Base-by-base conservation (phyloP, 306 rosid genomes). In the Myrica gale region DNA sequence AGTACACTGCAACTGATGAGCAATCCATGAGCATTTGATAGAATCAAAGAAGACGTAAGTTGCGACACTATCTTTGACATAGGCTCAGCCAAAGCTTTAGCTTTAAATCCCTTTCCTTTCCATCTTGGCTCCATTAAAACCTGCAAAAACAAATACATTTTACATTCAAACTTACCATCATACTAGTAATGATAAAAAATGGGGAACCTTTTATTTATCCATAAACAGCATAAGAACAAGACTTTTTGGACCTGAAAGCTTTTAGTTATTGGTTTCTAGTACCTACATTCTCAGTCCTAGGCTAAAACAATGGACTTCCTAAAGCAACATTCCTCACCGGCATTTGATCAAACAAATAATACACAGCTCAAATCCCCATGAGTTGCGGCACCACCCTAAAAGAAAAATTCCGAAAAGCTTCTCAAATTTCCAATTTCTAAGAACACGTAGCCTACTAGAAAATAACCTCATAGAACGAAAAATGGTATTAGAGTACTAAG, bases 101-200 rank as follows among this genome's bases (percentile, higher is more conserved):
- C 90, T 74, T 89, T 92, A 52, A 90, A 83, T 41, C 82, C 88
- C 32, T 89, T 89, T 72, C 90, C 98, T 84, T 92, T 92, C 98
- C 98, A 90, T 86, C 96, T 86, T 5, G 91, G 89, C 37, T 82
- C 88, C 92, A 92, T 90, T 66, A 26, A 54, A 43, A 16, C 50
- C 79, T 58, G 56, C 54, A 60, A 19, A 6, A 66, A 9, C 21
- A 57, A 57, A 57, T 5, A 57, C 20, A 15, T 57, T 19, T 9
- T 37, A 19, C 63, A 3, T 57, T 0, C 5, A 37, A 57, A 9
- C 63, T 57, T 57, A 13, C 63, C 7, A n/a, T 48, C 7, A 19
- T 10, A 21, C 43, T 2, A 11, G 66, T 10, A 23, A 26, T 11
- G 7, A 12, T 17, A 60, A 11, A 60, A 60, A 23, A 16, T 23